A percentile compares a stretch with the other conserved stretches of the same genome.
Conservation (phyloP, 768 basidiomycete species). For the Termitomyces sp. region DNA sequence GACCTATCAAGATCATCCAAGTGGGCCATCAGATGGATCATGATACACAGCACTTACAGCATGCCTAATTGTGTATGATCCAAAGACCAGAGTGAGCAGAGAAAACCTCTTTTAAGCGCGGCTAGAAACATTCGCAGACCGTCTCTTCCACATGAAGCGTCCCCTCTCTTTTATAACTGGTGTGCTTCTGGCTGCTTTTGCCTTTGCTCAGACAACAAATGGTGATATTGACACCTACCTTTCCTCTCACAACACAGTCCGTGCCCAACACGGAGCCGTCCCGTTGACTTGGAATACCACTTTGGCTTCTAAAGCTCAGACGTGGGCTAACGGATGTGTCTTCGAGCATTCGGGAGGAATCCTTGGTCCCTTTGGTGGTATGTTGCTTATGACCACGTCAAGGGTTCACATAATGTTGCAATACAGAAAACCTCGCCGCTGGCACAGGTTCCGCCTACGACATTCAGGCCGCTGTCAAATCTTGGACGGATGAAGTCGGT, state of each 20-base stretch:
- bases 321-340: slow-evolving; percentile 63
- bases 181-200: slow-evolving; percentile 24
- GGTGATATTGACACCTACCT: slow-evolving; percentile 53
- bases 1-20: too few species aligned
- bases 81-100: neutral
- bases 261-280: slow-evolving; percentile 58
- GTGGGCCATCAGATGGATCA: neutral
- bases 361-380: slow-evolving; percentile 62
- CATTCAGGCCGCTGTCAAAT: slow-evolving; percentile 44
- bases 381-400: slow-evolving; percentile 10
- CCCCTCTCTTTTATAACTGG: slow-evolving; percentile 27
- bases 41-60: neutral
- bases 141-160: slow-evolving; percentile 29
- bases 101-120: slow-evolving; percentile 2
- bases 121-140: neutral
- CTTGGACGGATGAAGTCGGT: slow-evolving; percentile 69
- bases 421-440: slow-evolving; percentile 68
- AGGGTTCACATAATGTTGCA: neutral
- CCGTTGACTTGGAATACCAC: slow-evolving; percentile 59
- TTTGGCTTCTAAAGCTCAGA: slow-evolving; percentile 55
- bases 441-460: slow-evolving; percentile 50
- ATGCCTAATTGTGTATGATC: neutral
- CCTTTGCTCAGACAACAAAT: slow-evolving; percentile 32
- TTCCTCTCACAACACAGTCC: slow-evolving; percentile 53
- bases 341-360: slow-evolving; percentile 67